phyloP scores from a whole-genome alignment of 2,329 filamentous ascomycete genomes.

The Paracamarosporium sp. region DNA sequence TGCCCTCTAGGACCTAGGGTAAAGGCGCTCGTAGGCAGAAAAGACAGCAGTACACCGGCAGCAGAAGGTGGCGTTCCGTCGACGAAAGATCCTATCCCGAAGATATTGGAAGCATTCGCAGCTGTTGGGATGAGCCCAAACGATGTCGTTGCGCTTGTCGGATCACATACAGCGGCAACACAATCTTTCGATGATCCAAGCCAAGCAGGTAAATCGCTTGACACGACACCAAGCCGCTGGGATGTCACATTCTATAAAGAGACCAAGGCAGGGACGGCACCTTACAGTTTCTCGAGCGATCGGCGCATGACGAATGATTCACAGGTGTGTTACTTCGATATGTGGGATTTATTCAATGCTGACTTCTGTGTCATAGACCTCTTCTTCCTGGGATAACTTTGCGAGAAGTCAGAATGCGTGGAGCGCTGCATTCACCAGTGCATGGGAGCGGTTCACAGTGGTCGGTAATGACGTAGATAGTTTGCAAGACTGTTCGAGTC shows the following conservation, averaged over 20 bases:
- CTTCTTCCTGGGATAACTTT: slow-evolving; percentile 23
- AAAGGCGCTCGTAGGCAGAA: slow-evolving; percentile 26
- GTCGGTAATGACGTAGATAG: slow-evolving; percentile 28
- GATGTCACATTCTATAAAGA: slow-evolving; percentile 39
- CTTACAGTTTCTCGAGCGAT: slow-evolving; percentile 32
- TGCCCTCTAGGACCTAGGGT: slow-evolving; percentile 33
- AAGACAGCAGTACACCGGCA: slow-evolving; percentile 23
- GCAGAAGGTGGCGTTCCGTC: slow-evolving; percentile 19
- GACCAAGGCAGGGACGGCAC: slow-evolving; percentile 32
- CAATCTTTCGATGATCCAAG: slow-evolving; percentile 34
- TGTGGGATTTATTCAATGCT: not conserved
- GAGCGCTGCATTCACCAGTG: slow-evolving; percentile 26
- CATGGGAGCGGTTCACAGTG: slow-evolving; percentile 28
- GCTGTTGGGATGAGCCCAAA: slow-evolving; percentile 33
- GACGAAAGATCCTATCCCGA: slow-evolving; percentile 21
- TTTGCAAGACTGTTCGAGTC: slow-evolving; percentile 28
- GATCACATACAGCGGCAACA: slow-evolving; percentile 35
- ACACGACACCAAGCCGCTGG: slow-evolving; percentile 35
- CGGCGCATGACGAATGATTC: slow-evolving; percentile 25
- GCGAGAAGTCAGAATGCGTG: slow-evolving; percentile 21
- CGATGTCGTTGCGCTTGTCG: slow-evolving; percentile 43
- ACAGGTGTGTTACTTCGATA: slow-evolving; percentile 11
- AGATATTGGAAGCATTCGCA: slow-evolving; percentile 29
- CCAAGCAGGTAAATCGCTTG: slow-evolving; percentile 29
- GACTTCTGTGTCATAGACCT: slow-evolving; percentile 17